These are phyloP conservation scores for Neonectria faginata DNA, from an alignment of 2,329 filamentous ascomycete species.

Conservation along the genomic window DNA sequence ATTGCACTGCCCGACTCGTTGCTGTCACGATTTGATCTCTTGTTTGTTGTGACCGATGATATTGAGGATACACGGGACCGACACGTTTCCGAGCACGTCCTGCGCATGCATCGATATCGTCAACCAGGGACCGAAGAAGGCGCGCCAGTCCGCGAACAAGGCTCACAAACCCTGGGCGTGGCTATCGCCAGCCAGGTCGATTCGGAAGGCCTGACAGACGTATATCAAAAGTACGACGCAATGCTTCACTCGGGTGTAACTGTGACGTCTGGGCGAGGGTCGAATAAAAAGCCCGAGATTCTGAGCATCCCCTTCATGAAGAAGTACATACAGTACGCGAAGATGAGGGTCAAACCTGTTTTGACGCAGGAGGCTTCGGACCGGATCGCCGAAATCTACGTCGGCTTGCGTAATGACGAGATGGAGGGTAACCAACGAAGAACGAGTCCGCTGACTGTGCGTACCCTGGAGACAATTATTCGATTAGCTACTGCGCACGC, in stretches of 20 bases:
- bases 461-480: constrained; percentile 97
- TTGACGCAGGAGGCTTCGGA: constrained; percentile 92
- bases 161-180: constrained; percentile 85
- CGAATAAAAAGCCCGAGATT: constrained; percentile 84
- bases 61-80: constrained; percentile 95
- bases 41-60: constrained; percentile 98
- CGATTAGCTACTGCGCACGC: constrained; percentile 96
- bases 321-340: constrained; percentile 99
- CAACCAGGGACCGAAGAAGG: constrained; percentile 94
- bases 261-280: constrained; percentile 77
- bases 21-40: constrained; percentile 96
- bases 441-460: constrained; percentile 94
- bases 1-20: constrained; percentile 97
- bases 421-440: constrained; percentile 93
- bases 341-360: constrained; percentile 88
- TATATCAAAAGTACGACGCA: constrained; percentile 95
- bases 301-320: constrained; percentile 98
- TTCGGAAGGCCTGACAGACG: constrained; percentile 81
- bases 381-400: constrained; percentile 91
- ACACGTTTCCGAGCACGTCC: constrained; percentile 93
- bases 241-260: constrained; percentile 96
- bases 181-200: constrained; percentile 82
- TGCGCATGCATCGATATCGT: constrained; percentile 97
- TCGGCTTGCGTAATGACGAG: constrained; percentile 93
- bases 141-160: constrained; percentile 90